phyloP scores from a whole-genome alignment of 176 grass and related monocot genomes.

The Alloteropsis semialata region DNA sequence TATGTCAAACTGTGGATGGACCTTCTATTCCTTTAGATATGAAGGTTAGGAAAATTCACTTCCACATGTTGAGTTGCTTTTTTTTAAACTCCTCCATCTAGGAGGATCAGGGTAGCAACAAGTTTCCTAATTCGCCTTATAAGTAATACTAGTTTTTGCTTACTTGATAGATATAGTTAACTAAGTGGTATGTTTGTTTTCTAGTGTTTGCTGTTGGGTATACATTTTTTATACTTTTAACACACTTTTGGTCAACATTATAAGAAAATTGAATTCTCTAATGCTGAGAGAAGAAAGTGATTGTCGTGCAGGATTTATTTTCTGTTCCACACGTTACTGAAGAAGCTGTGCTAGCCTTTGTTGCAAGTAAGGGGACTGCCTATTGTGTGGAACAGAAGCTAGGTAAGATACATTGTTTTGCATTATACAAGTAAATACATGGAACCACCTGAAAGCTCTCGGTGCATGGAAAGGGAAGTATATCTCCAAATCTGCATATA shows the following conservation, averaged over 20 bases:
- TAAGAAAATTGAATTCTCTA: too few species aligned
- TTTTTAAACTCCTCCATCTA: too few species aligned
- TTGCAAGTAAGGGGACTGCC: not conserved
- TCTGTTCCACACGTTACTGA: not conserved
- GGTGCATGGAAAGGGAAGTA: not conserved
- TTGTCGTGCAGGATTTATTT: not conserved
- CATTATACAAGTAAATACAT: not conserved
- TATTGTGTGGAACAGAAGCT: not conserved
- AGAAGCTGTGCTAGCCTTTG: conserved; percentile 5
- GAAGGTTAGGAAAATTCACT: not conserved
- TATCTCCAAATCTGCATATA: not conserved
- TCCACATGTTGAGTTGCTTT: not conserved
- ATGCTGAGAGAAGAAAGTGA: not conserved
- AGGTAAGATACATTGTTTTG: not conserved
- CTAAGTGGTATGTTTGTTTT: too few species aligned
- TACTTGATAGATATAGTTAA: too few species aligned
- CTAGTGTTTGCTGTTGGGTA: too few species aligned
- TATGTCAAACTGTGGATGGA: conserved; percentile 11
- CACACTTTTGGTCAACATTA: too few species aligned
- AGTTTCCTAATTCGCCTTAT: too few species aligned
- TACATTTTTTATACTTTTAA: too few species aligned
- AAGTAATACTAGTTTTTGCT: too few species aligned
- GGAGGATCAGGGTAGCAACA: too few species aligned
- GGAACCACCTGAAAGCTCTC: not conserved
- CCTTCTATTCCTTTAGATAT: conserved; percentile 2